phyloP scores from a whole-genome alignment of 1,284 basidiomycete genomes.

The Fistulina hepatica region DNA sequence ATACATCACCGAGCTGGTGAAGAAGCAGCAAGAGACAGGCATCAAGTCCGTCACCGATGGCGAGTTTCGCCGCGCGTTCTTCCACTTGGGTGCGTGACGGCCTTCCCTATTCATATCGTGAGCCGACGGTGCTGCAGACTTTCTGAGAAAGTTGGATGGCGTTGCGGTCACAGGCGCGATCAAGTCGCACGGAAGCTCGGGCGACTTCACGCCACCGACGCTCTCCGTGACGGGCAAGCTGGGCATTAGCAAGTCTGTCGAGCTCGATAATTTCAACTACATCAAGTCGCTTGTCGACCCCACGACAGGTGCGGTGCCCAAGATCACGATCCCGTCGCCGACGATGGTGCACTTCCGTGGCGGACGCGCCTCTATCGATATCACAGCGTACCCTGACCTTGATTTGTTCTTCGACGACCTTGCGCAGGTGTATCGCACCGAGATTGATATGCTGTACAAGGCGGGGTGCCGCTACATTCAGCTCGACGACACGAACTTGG shows the following conservation, averaged over 20 bases:
- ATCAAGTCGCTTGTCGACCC: conserved; percentile 12
- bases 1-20: conserved; percentile 8
- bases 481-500: conserved; percentile 15
- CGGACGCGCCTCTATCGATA: conserved; percentile 12
- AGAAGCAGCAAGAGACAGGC: conserved; percentile 11
- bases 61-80: conserved; percentile 14
- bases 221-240: background rate
- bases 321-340: conserved; percentile 15
- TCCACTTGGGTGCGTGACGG: conserved; percentile 14
- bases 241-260: background rate
- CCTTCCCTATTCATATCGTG: too few relatives aligned
- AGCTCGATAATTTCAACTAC: conserved; percentile 1
- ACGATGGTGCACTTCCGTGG: conserved; percentile 12
- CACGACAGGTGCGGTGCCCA: conserved; percentile 11
- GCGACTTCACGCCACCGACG: background rate
- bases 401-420: conserved; percentile 14
- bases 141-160: background rate
- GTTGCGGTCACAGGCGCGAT: background rate
- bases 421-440: conserved; percentile 12
- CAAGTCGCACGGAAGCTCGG: background rate
- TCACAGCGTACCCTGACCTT: conserved; percentile 12
- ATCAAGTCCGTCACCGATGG: conserved; percentile 14
- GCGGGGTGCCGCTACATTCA: conserved; percentile 13
- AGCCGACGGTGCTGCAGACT: background rate
- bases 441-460: conserved; percentile 13